Conservation (phyloP, 1,284 basidiomycete genomes). For the Ustilago trichophora region DNA sequence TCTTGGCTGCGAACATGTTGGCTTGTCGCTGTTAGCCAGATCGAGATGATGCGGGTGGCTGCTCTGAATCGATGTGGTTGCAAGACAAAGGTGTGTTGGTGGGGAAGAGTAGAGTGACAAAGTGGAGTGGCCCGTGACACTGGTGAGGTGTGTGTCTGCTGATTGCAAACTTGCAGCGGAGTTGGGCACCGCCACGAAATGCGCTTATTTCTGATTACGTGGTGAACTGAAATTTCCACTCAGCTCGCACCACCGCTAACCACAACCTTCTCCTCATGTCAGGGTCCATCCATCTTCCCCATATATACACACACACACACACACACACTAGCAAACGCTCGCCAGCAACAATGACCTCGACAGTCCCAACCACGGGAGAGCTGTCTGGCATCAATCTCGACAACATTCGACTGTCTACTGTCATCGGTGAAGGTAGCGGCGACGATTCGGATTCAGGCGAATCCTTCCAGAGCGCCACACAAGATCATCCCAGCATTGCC, state of each 20-base stretch:
- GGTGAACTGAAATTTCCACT: background rate
- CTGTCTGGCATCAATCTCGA: constrained; percentile 22
- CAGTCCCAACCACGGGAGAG: background rate
- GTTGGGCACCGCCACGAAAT: constrained; percentile 10
- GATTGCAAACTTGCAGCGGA: constrained; percentile 9
- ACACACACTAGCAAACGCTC: too few relatives aligned
- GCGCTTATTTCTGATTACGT: constrained; percentile 25
- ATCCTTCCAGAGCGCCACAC: constrained; percentile 19
- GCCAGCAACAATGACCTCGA: constrained; percentile 14
- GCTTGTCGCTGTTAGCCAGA: background rate
- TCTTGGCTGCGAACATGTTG: constrained; percentile 68
- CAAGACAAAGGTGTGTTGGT: too few relatives aligned
- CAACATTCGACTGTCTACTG: constrained; percentile 17
- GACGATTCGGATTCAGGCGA: constrained; percentile 19
- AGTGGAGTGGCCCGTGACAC: too few relatives aligned
- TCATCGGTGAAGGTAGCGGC: constrained; percentile 1
- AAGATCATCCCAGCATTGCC: constrained; percentile 8
- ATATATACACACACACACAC: too few relatives aligned
- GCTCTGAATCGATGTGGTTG: too few relatives aligned
- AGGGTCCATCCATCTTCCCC: too few relatives aligned
- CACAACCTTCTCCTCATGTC: too few relatives aligned
- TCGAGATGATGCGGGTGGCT: too few relatives aligned
- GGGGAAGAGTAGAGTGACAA: too few relatives aligned
- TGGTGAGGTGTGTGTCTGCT: too few relatives aligned
- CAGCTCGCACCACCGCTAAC: too few relatives aligned